phyloP scores from a whole-genome alignment of 1,284 basidiomycete species.

The Sanguinoderma infundibulare region DNA sequence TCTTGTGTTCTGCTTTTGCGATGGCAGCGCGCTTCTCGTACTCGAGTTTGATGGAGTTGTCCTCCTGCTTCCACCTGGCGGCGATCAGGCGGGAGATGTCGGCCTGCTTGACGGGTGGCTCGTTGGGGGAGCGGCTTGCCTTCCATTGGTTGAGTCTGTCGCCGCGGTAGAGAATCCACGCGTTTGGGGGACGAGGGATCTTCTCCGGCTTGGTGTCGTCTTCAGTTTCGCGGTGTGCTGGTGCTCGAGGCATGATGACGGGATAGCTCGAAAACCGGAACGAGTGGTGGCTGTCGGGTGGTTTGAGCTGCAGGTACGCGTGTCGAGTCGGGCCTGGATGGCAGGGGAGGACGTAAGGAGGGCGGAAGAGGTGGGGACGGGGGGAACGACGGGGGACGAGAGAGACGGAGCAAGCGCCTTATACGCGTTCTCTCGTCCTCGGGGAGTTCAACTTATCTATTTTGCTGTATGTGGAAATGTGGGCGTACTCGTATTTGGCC shows the following conservation, averaged over 20 bases:
- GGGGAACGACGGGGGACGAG: slow-evolving; percentile 4
- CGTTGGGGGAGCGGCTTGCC: slow-evolving; percentile 43
- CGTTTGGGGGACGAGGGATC: slow-evolving; percentile 81
- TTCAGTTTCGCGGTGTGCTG: slow-evolving; percentile 13
- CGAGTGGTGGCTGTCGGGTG: neutral
- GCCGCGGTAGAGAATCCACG: slow-evolving; percentile 92
- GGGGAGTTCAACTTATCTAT: slow-evolving; percentile 17
- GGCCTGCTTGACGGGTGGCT: slow-evolving; percentile 35
- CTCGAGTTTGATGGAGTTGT: slow-evolving; percentile 50
- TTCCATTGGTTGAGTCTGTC: slow-evolving; percentile 55
- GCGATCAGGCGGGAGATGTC: slow-evolving; percentile 76
- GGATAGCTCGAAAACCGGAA: neutral
- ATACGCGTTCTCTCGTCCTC: slow-evolving; percentile 15
- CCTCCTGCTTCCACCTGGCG: slow-evolving; percentile 70
- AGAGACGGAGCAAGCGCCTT: slow-evolving; percentile 13
- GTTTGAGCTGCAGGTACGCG: slow-evolving; percentile 27
- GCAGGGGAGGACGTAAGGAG: neutral
- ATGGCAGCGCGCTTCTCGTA: slow-evolving; percentile 76
- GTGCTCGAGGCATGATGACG: slow-evolving; percentile 14
- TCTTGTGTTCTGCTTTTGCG: slow-evolving; percentile 69
- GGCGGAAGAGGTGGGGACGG: slow-evolving; percentile 2
- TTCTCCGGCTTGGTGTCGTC: slow-evolving; percentile 31
- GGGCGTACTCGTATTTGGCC: slow-evolving; percentile 15
- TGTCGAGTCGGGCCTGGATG: neutral
- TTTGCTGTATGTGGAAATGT: slow-evolving; percentile 8